Evolutionary conservation across 164 flowering plant species (phyloP), one percentile per base, ranked within the genome.

Genomic region (Vitis vinifera): DNA sequence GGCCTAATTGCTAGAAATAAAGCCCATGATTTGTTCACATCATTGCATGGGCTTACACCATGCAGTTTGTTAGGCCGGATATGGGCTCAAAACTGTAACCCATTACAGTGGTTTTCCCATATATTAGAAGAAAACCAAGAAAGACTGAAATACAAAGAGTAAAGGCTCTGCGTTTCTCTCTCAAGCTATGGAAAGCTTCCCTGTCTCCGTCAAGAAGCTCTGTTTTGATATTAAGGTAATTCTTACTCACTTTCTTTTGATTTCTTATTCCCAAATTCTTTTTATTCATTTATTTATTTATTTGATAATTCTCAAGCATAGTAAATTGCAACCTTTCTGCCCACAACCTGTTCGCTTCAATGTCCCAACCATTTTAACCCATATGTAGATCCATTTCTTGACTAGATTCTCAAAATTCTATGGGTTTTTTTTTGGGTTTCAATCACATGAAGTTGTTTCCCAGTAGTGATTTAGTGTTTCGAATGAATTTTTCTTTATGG

Each of bases 191-290:
- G 53, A 47, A 30, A 12, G 50, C 16, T 83, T 85, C 53, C 87
- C 90, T 11, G 87, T 87, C 10, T 67, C 79, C 27, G 71, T 75
- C 68, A 87, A 78, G 71, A 67, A 81, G 65, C 49, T 80, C 70
- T 79, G 82, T 0, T 2, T 83, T 51, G 84, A 79, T 31, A 80
- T 87, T 69, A 79, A 87, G 85, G 88, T 71, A 52, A 48, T 14
- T 16, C 9, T 15, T 10, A 7, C 17, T 68, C 55, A 10, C 12
- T 11, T 37, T 56, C 12, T 55, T 63, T 52, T 50, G 11, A 7
- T 47, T 29, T 29, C 16, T 10, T 57, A 14, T 9, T 48, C 5
- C 5, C 9, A 3, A n/a, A 23, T 16, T 23, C 53, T 30, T 9
- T 59, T 2, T 52, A 11, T 75, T 65, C 23, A 51, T 60, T 48